Conservation (phyloP, 495 filamentous ascomycete genomes). For the Penicillium soppii region DNA sequence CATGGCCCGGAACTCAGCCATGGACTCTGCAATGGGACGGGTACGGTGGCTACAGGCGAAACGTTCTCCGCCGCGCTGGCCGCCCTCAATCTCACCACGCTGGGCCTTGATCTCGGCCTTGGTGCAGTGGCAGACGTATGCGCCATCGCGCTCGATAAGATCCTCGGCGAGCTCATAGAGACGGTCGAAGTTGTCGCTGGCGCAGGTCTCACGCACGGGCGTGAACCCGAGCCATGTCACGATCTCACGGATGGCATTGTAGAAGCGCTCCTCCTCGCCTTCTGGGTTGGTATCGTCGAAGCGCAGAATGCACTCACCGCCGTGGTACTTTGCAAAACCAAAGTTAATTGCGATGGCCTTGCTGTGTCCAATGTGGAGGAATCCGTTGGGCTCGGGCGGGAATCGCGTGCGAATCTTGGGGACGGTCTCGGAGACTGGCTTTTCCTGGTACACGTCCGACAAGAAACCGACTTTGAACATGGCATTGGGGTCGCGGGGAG, state of each 20-base stretch:
- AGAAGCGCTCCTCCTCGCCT: slow-evolving; percentile 77
- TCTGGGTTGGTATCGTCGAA: slow-evolving; percentile 87
- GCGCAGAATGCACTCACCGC: slow-evolving; percentile 67
- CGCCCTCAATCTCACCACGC: slow-evolving; percentile 70
- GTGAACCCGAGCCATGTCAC: slow-evolving; percentile 81
- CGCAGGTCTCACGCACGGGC: slow-evolving; percentile 76
- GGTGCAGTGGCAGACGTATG: slow-evolving; percentile 76
- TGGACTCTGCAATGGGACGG: slow-evolving; percentile 70
- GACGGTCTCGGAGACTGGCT: slow-evolving; percentile 58
- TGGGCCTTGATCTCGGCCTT: slow-evolving; percentile 78
- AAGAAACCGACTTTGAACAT: slow-evolving; percentile 89
- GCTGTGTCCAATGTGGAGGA: slow-evolving; percentile 84
- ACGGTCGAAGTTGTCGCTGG: slow-evolving; percentile 77
- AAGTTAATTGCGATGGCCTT: slow-evolving; percentile 99
- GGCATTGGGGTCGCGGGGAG: slow-evolving; percentile 57
- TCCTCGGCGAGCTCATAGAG: slow-evolving; percentile 89
- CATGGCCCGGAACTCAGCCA: slow-evolving; percentile 86
- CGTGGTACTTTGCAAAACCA: slow-evolving; percentile 85
- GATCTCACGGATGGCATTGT: slow-evolving; percentile 74
- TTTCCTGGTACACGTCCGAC: slow-evolving; percentile 74
- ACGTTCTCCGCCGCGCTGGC: slow-evolving; percentile 66
- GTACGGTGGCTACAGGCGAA: slow-evolving; percentile 78
- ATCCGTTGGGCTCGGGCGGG: slow-evolving; percentile 81
- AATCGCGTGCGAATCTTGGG: slow-evolving; percentile 67
- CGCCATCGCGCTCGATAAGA: slow-evolving; percentile 68